Conservation (phyloP, 202 grass and related monocot species). For the Dendrocalamus latiflorus region DNA sequence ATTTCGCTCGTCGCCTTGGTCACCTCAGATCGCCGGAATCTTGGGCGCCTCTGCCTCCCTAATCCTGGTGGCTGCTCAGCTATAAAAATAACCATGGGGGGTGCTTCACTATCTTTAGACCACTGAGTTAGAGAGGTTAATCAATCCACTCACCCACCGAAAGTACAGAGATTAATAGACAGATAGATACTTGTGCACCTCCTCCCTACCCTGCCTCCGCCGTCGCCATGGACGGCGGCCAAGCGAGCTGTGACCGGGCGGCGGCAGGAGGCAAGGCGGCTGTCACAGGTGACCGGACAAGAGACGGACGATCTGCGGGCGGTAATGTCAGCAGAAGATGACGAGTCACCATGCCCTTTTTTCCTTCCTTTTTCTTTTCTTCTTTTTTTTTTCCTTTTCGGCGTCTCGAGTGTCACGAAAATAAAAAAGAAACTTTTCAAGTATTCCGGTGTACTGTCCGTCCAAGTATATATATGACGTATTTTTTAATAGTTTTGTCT, state of each 20-base stretch:
- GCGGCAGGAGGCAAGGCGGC: too few species aligned
- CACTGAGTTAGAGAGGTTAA: not conserved
- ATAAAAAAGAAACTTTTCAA: too few species aligned
- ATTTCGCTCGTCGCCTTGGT: conserved; percentile 16
- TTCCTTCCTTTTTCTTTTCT: too few species aligned
- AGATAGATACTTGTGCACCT: conserved; percentile 7
- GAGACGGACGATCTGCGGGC: too few species aligned
- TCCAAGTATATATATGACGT: too few species aligned
- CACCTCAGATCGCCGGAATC: conserved; percentile 37
- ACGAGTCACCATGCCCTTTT: too few species aligned
- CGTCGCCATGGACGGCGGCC: conserved; percentile 25
- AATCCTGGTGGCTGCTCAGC: conserved; percentile 43
- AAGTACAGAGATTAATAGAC: conserved; percentile 33
- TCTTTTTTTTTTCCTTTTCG: too few species aligned
- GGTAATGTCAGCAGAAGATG: too few species aligned
- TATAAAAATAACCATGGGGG: too few species aligned
- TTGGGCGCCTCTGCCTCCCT: conserved; percentile 17
- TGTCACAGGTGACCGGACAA: not conserved
- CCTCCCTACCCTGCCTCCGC: conserved; percentile 4
- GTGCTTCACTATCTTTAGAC: conserved; percentile 49
- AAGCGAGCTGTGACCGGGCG: not conserved
- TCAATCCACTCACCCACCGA: not conserved
- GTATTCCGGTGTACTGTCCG: too few species aligned
- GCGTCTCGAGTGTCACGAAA: too few species aligned
- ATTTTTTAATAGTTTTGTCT: too few species aligned